Base-by-base conservation (phyloP, 2,329 filamentous ascomycete species). In the Penicillium italicum region DNA sequence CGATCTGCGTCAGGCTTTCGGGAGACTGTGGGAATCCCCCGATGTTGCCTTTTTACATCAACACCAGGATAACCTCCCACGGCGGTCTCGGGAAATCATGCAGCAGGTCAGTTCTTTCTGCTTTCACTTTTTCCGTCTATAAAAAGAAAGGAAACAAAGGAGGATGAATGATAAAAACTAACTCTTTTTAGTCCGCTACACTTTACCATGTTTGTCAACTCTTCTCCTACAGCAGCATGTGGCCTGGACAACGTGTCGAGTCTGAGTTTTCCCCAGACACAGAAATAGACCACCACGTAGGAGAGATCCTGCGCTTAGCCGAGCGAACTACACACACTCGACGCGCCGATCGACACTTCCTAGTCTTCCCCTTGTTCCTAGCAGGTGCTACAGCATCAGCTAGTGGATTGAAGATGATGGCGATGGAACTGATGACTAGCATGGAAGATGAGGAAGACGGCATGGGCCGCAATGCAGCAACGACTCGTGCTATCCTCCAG, bases 181-280 rank as follows among this genome's bases (percentile, higher is more conserved):
- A 42, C 30, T 12, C 33, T 43, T 9, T 33, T 8, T 42, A 63
- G 64, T 61, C 63, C 44, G 50, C 58, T 53, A 77, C 79, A 9
- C 72, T 83, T 12, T 82, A 79, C 66, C 78, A 80, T 59, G 73
- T 73, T 20, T 77, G 74, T 41, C 72, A 79, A 18, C 74, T 84
- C 48, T 83, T 82, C 63, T 76, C 77, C n/a, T 77, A 79, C 53
- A 82, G 79, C 5, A 79, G 76, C 61, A 79, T 84, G 75, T 82
- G 77, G 72, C 74, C 76, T 3, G 69, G 72, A 5, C 81, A 84
- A 66, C 66, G 74, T 2, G 61, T 74, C 10, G 72, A 78, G 22
- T 73, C 70, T 1, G 70, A 68, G 9, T 69, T 72, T 16, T 66
- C 71, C 16, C 66, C 73, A 20, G 66, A 74, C 33, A 60, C 68